These are phyloP conservation scores for Saccharum hybrid DNA, from an alignment of 202 grass and related monocot species.

Conservation along the genomic window DNA sequence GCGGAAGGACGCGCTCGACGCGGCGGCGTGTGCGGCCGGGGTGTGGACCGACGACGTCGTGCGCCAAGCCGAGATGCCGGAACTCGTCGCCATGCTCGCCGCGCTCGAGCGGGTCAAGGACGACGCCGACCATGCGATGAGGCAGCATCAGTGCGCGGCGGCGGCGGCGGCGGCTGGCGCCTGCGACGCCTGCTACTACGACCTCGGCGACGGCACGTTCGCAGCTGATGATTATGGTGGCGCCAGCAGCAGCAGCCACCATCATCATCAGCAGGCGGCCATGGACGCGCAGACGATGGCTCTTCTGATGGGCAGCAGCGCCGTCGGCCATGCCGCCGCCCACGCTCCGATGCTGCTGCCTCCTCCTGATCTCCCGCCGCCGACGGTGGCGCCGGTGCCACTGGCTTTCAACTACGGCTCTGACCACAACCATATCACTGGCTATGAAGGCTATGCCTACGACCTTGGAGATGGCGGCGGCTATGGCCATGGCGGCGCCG, in stretches of 20 bases:
- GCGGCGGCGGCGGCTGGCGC: background rate
- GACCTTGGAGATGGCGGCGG: constrained; percentile 16
- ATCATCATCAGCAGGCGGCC: background rate
- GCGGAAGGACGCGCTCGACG: constrained; percentile 12
- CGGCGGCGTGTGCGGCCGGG: constrained; percentile 6
- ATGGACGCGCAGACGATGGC: background rate
- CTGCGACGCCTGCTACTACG: constrained; percentile 4
- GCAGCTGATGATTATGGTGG: background rate
- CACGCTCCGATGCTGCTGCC: background rate
- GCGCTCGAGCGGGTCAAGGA: constrained; percentile 46
- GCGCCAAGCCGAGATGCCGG: background rate
- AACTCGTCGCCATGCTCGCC: constrained; percentile 17
- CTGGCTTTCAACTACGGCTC: constrained; percentile 26
- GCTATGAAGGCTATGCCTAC: constrained; percentile 33
- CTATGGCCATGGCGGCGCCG: background rate
- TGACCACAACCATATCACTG: background rate
- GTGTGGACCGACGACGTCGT: constrained; percentile 10
- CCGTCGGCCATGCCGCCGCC: background rate
- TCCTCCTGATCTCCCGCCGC: background rate
- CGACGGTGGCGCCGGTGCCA: background rate
- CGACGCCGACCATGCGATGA: constrained; percentile 11
- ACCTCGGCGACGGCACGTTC: background rate
- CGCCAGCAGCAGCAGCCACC: background rate
- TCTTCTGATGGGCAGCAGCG: background rate
- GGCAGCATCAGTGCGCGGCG: background rate